Conservation (phyloP, 352 stramenopile genomes). For the Phytophthora hybrid region DNA sequence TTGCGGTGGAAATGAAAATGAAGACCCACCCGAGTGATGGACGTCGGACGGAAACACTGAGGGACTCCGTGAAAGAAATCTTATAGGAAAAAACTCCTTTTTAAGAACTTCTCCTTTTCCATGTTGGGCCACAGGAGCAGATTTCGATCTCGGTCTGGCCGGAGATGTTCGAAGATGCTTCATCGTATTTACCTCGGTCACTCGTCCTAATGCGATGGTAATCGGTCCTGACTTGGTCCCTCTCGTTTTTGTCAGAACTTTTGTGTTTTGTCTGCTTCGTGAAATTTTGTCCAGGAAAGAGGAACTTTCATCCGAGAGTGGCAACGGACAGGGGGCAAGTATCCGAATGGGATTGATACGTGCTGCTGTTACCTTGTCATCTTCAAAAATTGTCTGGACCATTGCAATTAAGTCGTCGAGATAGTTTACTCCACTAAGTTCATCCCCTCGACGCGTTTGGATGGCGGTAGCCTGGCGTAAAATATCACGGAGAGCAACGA, state of each 20-base stretch:
- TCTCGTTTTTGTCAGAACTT: background rate
- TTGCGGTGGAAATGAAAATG: background rate
- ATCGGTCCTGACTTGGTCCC: background rate
- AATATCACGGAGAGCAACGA: conserved; percentile 13
- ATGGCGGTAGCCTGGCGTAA: background rate
- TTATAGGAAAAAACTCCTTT: background rate
- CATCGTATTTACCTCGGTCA: background rate
- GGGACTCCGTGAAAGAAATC: conserved; percentile 9
- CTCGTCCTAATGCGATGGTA: background rate
- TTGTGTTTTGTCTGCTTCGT: background rate
- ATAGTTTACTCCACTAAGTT: background rate
- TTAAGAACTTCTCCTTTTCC: background rate
- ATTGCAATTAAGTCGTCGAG: conserved; percentile 3
- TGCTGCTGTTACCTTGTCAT: background rate
- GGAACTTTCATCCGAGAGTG: conserved; percentile 5
- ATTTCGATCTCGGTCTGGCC: background rate
- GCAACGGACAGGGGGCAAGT: conserved; percentile 1
- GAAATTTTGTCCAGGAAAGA: background rate
- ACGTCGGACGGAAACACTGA: background rate
- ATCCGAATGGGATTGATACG: background rate
- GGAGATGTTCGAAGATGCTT: no score
- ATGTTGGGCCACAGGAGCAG: background rate
- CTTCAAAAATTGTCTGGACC: background rate
- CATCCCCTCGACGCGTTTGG: background rate
- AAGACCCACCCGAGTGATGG: background rate